Conservation (phyloP, 306 rosid species). For the Casuarina glauca region DNA sequence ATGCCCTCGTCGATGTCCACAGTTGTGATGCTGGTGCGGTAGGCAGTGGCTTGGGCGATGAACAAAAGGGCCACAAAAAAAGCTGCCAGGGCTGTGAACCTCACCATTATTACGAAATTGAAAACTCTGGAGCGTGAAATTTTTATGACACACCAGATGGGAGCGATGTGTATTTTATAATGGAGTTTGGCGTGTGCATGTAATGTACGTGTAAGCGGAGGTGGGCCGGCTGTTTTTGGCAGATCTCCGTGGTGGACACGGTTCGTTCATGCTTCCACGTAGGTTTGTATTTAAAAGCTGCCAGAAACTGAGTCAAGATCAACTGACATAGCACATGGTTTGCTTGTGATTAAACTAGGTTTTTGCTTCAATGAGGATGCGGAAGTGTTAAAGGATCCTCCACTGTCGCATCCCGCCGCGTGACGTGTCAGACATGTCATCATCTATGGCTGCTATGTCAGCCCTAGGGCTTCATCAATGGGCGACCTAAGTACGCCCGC, state of each 20-base stretch:
- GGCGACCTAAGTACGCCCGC: too few relatives aligned
- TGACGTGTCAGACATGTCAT: too few relatives aligned
- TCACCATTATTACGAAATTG: background rate
- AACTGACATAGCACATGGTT: too few relatives aligned
- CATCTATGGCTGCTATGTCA: too few relatives aligned
- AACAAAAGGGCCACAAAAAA: background rate
- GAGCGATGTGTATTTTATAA: background rate
- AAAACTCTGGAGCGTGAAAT: background rate
- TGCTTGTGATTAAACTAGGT: too few relatives aligned
- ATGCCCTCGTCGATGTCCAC: background rate
- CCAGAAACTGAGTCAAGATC: background rate
- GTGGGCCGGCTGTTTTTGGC: background rate
- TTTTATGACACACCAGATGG: background rate
- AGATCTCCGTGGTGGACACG: background rate
- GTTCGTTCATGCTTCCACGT: slow-evolving; percentile 11
- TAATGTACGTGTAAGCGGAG: slow-evolving; percentile 3
- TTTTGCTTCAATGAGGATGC: too few relatives aligned
- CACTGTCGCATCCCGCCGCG: too few relatives aligned
- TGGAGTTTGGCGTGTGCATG: slow-evolving; percentile 12
- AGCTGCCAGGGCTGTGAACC: background rate
- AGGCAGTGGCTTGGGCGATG: background rate
- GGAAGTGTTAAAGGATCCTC: too few relatives aligned
- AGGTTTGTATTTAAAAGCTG: background rate
- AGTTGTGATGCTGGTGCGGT: background rate
- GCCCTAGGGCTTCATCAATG: too few relatives aligned